Evolutionary conservation across 2,329 filamentous ascomycete genomes (phyloP).

Genomic region (Beauveria pseudobassiana): DNA sequence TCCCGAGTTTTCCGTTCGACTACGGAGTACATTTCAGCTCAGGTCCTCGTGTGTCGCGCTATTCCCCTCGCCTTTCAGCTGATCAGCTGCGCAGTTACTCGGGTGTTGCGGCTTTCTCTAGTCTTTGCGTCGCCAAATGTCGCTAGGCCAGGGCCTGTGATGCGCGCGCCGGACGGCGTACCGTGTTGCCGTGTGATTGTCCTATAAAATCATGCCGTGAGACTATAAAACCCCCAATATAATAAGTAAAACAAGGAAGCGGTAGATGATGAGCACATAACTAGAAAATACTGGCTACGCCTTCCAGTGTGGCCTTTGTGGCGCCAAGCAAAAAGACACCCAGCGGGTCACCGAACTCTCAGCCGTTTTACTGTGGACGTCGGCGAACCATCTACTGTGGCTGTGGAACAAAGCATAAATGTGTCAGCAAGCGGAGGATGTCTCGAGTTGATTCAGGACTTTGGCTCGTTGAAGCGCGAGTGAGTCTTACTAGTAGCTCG

Average conservation of each 20-base stretch:
- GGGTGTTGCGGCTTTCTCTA: not conserved
- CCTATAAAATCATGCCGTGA: not conserved
- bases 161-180: no score
- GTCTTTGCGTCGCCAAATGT: not conserved
- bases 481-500: no score
- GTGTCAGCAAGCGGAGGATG: not conserved
- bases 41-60: no score
- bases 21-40: not conserved
- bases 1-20: not conserved
- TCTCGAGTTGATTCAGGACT: not conserved
- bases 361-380: not conserved
- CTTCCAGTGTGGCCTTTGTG: not conserved
- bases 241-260: not conserved
- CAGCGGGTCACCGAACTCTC: not conserved
- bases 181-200: not conserved
- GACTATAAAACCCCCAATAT: not conserved
- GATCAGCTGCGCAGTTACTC: not conserved
- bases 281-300: not conserved
- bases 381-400: not conserved
- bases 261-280: not conserved
- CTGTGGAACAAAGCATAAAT: not conserved
- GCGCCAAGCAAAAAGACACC: not conserved
- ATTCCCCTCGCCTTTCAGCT: not conserved
- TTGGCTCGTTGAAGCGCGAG: no score
- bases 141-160: not conserved